phyloP scores from a whole-genome alignment of 1,139 yeast species.

The Wickerhamiella infanticola region DNA sequence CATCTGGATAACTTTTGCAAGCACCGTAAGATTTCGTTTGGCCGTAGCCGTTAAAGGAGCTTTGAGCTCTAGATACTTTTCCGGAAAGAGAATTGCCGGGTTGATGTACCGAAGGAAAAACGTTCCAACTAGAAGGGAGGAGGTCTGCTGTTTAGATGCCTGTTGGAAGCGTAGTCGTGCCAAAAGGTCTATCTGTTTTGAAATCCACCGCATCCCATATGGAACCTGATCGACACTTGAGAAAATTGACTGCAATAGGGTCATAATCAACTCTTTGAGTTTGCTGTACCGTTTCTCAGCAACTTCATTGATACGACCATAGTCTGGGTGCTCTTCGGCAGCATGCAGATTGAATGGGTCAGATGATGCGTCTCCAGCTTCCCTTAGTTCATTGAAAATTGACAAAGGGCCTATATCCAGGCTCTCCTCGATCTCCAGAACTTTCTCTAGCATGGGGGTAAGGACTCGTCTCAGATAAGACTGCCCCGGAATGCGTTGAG shows the following conservation, averaged over 20 bases:
- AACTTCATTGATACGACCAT: conserved; percentile 21
- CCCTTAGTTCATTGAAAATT: conserved; percentile 23
- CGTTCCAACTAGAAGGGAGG: conserved; percentile 54
- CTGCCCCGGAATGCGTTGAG: conserved; percentile 31
- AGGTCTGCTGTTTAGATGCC: conserved; percentile 39
- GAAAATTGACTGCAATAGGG: conserved; percentile 47
- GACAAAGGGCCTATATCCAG: conserved; percentile 27
- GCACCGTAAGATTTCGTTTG: conserved; percentile 59
- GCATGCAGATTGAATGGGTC: conserved; percentile 16
- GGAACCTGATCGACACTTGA: conserved; percentile 48
- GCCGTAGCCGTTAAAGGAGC: conserved; percentile 26
- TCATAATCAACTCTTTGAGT: conserved; percentile 35
- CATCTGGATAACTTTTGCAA: conserved; percentile 76
- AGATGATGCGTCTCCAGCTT: conserved; percentile 16
- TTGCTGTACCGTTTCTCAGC: conserved; percentile 21
- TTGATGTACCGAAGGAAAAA: conserved; percentile 72
- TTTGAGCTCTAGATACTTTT: conserved; percentile 37
- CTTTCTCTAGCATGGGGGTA: conserved; percentile 20
- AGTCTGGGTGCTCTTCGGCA: conserved; percentile 22
- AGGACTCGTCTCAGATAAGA: conserved; percentile 25
- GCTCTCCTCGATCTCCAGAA: conserved; percentile 20
- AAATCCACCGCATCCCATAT: conserved; percentile 53
- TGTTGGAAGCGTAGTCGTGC: conserved; percentile 56
- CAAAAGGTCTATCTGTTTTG: conserved; percentile 51
- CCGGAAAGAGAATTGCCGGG: conserved; percentile 88